Evolutionary conservation across 1,139 yeast species (phyloP).

Genomic region (Lodderomyces beijingensis): DNA sequence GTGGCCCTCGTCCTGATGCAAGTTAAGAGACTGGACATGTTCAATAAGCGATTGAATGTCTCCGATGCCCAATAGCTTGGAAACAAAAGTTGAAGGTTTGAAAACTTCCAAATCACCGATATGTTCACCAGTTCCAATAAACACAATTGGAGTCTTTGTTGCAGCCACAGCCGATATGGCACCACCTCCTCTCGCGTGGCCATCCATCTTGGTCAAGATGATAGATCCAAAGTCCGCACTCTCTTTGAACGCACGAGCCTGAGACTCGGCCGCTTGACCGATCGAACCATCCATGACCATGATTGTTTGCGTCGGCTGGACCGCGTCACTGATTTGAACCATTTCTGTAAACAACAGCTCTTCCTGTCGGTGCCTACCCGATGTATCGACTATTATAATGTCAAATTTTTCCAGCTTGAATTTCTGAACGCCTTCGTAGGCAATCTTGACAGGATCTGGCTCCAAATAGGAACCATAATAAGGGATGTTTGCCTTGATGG

Average conservation of each 20-base stretch:
- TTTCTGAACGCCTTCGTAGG: constrained; percentile 85
- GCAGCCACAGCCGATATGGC: constrained; percentile 99
- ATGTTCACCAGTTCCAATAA: constrained; percentile 98
- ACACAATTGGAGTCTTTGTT: constrained; percentile 91
- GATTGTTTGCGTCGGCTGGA: constrained; percentile 87
- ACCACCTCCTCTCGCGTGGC: constrained; percentile 99
- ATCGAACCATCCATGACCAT: constrained; percentile 98
- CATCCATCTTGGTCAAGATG: constrained; percentile 94
- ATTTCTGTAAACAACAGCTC: constrained; percentile 87
- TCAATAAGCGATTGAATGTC: constrained; percentile 93
- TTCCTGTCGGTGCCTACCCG: constrained; percentile 98
- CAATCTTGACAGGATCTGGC: constrained; percentile 92
- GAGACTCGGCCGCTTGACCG: constrained; percentile 97
- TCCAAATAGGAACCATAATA: constrained; percentile 93
- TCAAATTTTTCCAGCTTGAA: constrained; percentile 91
- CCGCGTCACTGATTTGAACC: constrained; percentile 86
- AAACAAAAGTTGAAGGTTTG: constrained; percentile 83
- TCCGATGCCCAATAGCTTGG: constrained; percentile 90
- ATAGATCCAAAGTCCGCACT: constrained; percentile 93
- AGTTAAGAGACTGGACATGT: constrained; percentile 82
- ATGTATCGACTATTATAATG: constrained; percentile 91
- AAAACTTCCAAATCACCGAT: constrained; percentile 89
- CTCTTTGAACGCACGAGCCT: constrained; percentile 91
- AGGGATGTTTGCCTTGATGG: constrained; percentile 91
- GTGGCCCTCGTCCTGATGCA: constrained; percentile 65